Base-by-base conservation (phyloP, 495 filamentous ascomycete species). In the Penicillium coprophilum region DNA sequence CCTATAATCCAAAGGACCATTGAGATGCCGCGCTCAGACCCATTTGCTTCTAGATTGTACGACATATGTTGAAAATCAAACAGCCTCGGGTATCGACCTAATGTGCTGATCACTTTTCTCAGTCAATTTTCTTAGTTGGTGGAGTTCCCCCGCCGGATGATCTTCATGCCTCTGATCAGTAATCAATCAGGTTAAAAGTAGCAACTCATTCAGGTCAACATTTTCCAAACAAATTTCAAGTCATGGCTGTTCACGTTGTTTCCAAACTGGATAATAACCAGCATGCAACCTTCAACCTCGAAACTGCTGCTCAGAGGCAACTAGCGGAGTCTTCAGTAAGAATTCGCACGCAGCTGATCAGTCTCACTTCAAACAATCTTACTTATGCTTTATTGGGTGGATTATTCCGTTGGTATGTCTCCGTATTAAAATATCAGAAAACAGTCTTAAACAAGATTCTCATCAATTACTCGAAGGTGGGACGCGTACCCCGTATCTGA, bases 341-440 rank as follows among this genome's bases (percentile, higher is more conserved):
- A 24, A 59, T 82, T 12, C 76, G 69, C 24, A 67, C 77, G 4
- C 62, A 58, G 1, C 63, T 82, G 1, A 40, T 84, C 19, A 70
- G 74, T 24, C 62, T 85, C 0, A 81, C 81, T 0, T 77, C 78
- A 15, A 84, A 84, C 67, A 85, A 81, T 61, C 68, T 84, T 41
- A 76, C 70, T 8, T 86, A 85, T 61, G 82, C 80, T 6, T 67
- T 63, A 12, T 27, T 79, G 3, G 82, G 81, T 15, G 58, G 67
- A 41, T 9, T 79, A 11, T 46, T 82, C 0, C 64, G 62, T 20
- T 87, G 81, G 83, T 84, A 56, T 55, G 30, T 21, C 27, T 27
- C 20, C n/a, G 21, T 54, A 41, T n/a, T 15, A 34, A 6, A 7
- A 54, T 5, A 9, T 43, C 30, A 6, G 43, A 10, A 21, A 30